Evolutionary conservation across 148 eudicot species (phyloP).

Genomic region (Polygonum maritimum): DNA sequence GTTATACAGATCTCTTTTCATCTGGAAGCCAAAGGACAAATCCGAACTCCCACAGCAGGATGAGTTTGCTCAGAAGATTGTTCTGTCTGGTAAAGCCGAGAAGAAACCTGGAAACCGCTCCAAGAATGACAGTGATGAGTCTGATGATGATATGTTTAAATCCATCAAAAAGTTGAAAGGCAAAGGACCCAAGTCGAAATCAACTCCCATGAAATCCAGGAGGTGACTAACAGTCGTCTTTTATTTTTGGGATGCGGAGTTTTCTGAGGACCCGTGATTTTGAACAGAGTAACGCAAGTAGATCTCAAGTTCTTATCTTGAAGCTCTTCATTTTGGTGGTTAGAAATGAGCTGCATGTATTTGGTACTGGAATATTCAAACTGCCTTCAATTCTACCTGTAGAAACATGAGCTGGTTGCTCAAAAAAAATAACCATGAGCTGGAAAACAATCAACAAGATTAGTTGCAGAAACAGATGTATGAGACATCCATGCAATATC

Average conservation of each 20-base stretch:
- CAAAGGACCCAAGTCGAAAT: neutral
- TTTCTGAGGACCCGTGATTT: neutral
- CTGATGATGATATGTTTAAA: slow-evolving; percentile 35
- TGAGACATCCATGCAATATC: too few relatives aligned
- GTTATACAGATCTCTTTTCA: slow-evolving; percentile 61
- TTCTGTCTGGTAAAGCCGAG: slow-evolving; percentile 38
- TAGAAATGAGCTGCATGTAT: too few relatives aligned
- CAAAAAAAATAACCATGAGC: too few relatives aligned
- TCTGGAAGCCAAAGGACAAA: slow-evolving; percentile 78
- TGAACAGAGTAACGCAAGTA: neutral
- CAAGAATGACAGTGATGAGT: slow-evolving; percentile 61
- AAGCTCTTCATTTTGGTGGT: neutral
- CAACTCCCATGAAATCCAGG: slow-evolving; percentile 4
- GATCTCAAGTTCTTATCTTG: neutral
- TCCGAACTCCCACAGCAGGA: slow-evolving; percentile 38
- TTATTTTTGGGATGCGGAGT: neutral
- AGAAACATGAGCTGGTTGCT: too few relatives aligned
- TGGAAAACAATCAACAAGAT: neutral
- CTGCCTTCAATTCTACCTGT: neutral
- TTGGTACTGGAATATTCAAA: neutral
- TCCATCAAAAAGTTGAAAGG: slow-evolving; percentile 38
- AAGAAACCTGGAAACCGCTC: slow-evolving; percentile 29
- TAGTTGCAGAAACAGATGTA: neutral
- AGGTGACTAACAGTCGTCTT: neutral
- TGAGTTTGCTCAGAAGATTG: slow-evolving; percentile 36